These are phyloP conservation scores for Suillus subluteus DNA, from an alignment of 768 basidiomycete genomes.

Conservation along the genomic window DNA sequence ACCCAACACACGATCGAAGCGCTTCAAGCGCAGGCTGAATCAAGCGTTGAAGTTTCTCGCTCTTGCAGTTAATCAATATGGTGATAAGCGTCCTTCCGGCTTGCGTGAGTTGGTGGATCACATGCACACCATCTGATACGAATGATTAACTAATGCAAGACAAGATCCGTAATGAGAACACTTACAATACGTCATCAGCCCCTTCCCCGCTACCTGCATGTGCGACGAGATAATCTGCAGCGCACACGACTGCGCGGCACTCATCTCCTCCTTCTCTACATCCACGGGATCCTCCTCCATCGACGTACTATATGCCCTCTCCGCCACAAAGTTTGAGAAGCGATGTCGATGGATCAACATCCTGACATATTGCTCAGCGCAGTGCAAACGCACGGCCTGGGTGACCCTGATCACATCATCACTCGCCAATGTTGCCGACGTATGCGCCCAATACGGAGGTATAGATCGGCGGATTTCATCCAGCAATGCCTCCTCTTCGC, in stretches of 20 bases:
- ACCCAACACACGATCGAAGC: conserved; percentile 82
- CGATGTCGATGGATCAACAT: conserved; percentile 90
- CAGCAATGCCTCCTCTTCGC: conserved; percentile 79
- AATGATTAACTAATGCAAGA: conserved; percentile 19
- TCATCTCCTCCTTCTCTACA: conserved; percentile 78
- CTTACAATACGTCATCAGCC: conserved; percentile 94
- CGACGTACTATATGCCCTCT: conserved; percentile 54
- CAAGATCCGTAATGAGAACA: conserved; percentile 22
- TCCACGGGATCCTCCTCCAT: conserved; percentile 60
- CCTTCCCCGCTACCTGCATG: conserved; percentile 82
- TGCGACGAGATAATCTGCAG: conserved; percentile 83
- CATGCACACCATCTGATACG: conserved; percentile 83
- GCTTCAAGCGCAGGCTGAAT: conserved; percentile 86
- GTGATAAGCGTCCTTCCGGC: conserved; percentile 91
- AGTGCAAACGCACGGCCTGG: conserved; percentile 85
- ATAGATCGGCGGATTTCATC: conserved; percentile 78
- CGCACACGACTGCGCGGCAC: conserved; percentile 75
- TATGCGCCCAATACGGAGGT: conserved; percentile 80
- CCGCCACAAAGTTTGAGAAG: conserved; percentile 77
- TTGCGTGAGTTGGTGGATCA: conserved; percentile 94
- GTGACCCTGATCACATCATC: conserved; percentile 89
- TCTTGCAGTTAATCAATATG: conserved; percentile 85
- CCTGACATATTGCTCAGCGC: conserved; percentile 84
- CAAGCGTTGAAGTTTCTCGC: conserved; percentile 72
- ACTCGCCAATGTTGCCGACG: conserved; percentile 77